Evolutionary conservation across 2,329 filamentous ascomycete genomes (phyloP).

Genomic region (Apiospora kogelbergensis): DNA sequence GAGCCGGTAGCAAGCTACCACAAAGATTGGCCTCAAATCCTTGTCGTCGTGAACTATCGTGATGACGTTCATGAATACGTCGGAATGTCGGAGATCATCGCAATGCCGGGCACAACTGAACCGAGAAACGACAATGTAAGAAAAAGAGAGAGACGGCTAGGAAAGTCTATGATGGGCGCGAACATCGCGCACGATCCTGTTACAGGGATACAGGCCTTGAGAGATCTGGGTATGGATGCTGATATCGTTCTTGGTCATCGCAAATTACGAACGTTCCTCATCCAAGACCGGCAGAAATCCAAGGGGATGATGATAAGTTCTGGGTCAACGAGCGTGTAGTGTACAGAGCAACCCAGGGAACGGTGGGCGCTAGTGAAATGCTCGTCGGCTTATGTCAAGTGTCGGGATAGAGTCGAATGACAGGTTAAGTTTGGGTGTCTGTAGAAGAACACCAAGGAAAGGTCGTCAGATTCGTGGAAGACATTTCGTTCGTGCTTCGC

Average conservation of each 20-base stretch:
- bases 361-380: slow-evolving; percentile 21
- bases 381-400: slow-evolving; percentile 21
- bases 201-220: slow-evolving; percentile 26
- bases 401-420: slow-evolving; percentile 20
- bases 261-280: slow-evolving; percentile 16
- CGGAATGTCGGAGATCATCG: slow-evolving; percentile 11
- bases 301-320: slow-evolving; percentile 18
- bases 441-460: slow-evolving; percentile 16
- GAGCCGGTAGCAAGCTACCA: no score
- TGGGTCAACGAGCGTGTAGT: slow-evolving; percentile 30
- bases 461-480: slow-evolving; percentile 32
- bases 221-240: slow-evolving; percentile 17
- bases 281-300: slow-evolving; percentile 17
- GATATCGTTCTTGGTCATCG: slow-evolving; percentile 13
- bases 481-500: slow-evolving; percentile 31
- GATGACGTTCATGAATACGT: slow-evolving; percentile 5
- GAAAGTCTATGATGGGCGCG: slow-evolving; percentile 27
- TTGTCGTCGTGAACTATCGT: slow-evolving; percentile 9
- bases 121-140: slow-evolving; percentile 5
- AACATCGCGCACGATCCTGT: slow-evolving; percentile 21
- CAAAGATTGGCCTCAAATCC: no score
- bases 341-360: slow-evolving; percentile 30
- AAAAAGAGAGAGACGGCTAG: slow-evolving; percentile 17
- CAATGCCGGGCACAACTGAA: slow-evolving; percentile 13
- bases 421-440: slow-evolving; percentile 13